These are phyloP conservation scores for Hirsutella minnesotensis DNA, from an alignment of 2,329 filamentous ascomycete genomes.

Conservation along the genomic window DNA sequence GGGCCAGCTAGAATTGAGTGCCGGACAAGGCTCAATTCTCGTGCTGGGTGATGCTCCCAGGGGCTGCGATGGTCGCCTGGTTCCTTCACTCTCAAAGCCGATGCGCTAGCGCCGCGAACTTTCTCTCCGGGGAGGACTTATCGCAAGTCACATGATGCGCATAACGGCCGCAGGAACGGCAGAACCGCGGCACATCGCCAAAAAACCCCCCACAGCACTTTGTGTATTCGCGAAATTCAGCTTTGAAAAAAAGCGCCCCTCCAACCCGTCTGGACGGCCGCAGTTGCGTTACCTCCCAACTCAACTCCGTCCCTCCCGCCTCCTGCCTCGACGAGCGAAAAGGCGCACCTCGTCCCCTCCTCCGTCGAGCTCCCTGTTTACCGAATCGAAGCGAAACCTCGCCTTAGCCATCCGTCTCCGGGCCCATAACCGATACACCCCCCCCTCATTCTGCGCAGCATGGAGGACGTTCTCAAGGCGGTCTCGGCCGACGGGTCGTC, in stretches of 20 bases:
- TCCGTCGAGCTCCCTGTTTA: too few relatives aligned
- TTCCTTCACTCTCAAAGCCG: too few relatives aligned
- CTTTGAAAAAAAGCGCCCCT: constrained; percentile 14
- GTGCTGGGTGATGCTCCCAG: too few relatives aligned
- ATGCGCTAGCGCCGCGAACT: not conserved
- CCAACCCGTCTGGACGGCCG: not conserved
- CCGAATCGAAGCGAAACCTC: too few relatives aligned
- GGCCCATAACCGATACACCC: not conserved
- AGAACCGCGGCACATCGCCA: constrained; percentile 19
- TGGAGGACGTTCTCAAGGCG: constrained; percentile 34
- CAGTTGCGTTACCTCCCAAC: not conserved
- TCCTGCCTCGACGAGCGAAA: not conserved
- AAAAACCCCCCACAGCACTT: constrained; percentile 22
- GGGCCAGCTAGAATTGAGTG: too few relatives aligned
- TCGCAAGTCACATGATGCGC: constrained; percentile 24
- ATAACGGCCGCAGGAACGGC: constrained; percentile 10
- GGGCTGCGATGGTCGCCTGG: too few relatives aligned
- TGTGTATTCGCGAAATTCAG: constrained; percentile 27
- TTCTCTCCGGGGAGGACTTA: constrained; percentile 9
- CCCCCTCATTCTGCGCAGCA: constrained; percentile 14
- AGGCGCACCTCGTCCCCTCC: constrained; percentile 17
- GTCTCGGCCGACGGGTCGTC: constrained; percentile 58
- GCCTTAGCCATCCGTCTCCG: too few relatives aligned
- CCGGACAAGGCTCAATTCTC: too few relatives aligned
- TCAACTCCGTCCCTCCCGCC: too few relatives aligned